Conservation (phyloP, 2,329 filamentous ascomycete species). For the Ophiocordyceps australis region DNA sequence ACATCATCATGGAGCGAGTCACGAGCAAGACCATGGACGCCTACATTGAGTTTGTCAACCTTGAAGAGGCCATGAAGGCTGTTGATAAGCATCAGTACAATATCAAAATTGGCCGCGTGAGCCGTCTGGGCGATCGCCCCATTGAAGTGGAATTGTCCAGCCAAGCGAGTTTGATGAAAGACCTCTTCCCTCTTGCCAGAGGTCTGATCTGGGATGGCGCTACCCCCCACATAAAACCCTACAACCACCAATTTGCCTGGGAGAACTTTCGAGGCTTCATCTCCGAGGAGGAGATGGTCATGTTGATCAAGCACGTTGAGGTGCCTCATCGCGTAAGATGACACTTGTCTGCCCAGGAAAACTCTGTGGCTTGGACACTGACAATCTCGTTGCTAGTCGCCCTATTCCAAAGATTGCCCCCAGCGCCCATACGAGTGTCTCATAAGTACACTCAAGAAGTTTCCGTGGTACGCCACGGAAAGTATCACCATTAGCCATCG, state of each 20-base stretch:
- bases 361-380: background rate
- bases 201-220: conserved; percentile 36
- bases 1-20: conserved; percentile 47
- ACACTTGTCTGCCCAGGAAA: background rate
- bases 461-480: conserved; percentile 42
- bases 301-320: conserved; percentile 46
- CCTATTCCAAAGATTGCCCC: conserved; percentile 40
- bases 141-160: conserved; percentile 38
- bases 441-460: conserved; percentile 43
- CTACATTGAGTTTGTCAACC: conserved; percentile 36
- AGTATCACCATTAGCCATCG: conserved; percentile 40
- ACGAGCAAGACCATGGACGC: conserved; percentile 44
- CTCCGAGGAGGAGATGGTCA: conserved; percentile 41
- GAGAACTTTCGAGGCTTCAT: conserved; percentile 41
- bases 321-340: conserved; percentile 42
- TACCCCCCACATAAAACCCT: conserved; percentile 19
- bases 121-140: conserved; percentile 36
- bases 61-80: conserved; percentile 32
- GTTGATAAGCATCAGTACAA: conserved; percentile 28
- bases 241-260: conserved; percentile 21
- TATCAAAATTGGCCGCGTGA: conserved; percentile 17
- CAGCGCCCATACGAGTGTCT: conserved; percentile 48
- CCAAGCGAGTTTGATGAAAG: conserved; percentile 37
- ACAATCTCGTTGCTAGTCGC: conserved; percentile 22
- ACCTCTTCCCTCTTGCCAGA: conserved; percentile 39